Evolutionary conservation across 345 rosid genomes (phyloP), one percentile per base, ranked within the genome.

Genomic region (Camelina laxa): DNA sequence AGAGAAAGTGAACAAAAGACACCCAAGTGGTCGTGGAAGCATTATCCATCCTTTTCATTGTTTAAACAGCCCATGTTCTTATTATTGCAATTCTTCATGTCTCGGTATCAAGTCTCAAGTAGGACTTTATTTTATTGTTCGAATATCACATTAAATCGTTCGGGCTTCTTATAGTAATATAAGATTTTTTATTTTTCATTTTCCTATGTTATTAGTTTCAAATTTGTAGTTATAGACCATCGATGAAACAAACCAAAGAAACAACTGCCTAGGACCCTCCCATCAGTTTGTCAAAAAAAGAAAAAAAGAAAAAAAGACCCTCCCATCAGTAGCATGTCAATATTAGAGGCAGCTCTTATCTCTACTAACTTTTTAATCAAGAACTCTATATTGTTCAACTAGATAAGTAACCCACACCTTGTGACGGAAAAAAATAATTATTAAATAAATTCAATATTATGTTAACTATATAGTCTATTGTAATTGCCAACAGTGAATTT

Each of bases 1-100:
- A 49, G 50, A 71, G 39, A 71, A 71, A 71, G 67, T 60, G 60
- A 60, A 49, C 50, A 49, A 48, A 60, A 60, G 67, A 60, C 50
- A 60, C 47, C 30, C 50, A 71, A 60, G 75, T 71, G 51, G 75
- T 71, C 75, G 67, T 71, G 67, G 67, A 60, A 38, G 59, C 75
- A 60, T 71, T 60, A 60, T 67, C 51, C 21, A 50, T 38, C 17
- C 36, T 49, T 44, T 48, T 60, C 48, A 36, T 59, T 70, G 60
- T 50, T 22, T 71, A 22, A 48, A 36, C 75, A 71, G 39, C 50
- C 60, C 67, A 71, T 49, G 60, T 71, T 47, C 12, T 45, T 70
- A 49, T 70, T 58, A 70, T 58, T 47, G 48, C 48, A 33, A 19
- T 45, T 58, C 47, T 33, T 70, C 65, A 45, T 58, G 45, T 70